These are phyloP conservation scores for Cladosporium sp. DNA, from an alignment of 2,329 filamentous ascomycete genomes.

Conservation along the genomic window DNA sequence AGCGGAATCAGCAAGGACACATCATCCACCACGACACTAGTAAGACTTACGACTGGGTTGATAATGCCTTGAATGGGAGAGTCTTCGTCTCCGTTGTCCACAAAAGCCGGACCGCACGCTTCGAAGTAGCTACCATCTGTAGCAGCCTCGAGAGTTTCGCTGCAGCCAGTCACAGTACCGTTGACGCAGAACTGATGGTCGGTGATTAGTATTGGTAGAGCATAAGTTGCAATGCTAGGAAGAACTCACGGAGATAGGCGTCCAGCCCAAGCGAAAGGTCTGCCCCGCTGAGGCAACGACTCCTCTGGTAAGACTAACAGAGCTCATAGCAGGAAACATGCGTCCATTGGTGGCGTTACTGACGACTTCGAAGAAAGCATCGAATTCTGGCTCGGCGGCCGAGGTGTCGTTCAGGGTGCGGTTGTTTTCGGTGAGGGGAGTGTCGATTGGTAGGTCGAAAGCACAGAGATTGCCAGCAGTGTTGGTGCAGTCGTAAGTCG, in stretches of 20 bases:
- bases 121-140: slow-evolving; percentile 9
- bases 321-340: slow-evolving; percentile 15
- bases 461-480: background rate
- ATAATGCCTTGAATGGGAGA: background rate
- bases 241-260: background rate
- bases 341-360: slow-evolving; percentile 5
- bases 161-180: slow-evolving; percentile 14
- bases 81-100: slow-evolving; percentile 1
- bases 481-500: background rate
- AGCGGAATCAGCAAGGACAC: too few relatives aligned
- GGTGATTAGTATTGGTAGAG: background rate
- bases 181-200: slow-evolving; percentile 13
- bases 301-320: slow-evolving; percentile 1
- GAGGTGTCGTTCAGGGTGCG: slow-evolving; percentile 15
- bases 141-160: slow-evolving; percentile 9
- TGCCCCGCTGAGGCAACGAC: background rate
- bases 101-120: slow-evolving; percentile 16
- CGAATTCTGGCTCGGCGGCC: slow-evolving; percentile 14
- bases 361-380: slow-evolving; percentile 16
- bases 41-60: background rate
- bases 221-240: too few relatives aligned
- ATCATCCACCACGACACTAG: background rate
- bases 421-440: slow-evolving; percentile 13
- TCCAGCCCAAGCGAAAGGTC: background rate
- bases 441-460: background rate